A percentile compares a stretch with the other conserved stretches of the same genome.
These are phyloP conservation scores for Boletus rubropictus DNA, from an alignment of 768 basidiomycete genomes.

Conservation along the genomic window DNA sequence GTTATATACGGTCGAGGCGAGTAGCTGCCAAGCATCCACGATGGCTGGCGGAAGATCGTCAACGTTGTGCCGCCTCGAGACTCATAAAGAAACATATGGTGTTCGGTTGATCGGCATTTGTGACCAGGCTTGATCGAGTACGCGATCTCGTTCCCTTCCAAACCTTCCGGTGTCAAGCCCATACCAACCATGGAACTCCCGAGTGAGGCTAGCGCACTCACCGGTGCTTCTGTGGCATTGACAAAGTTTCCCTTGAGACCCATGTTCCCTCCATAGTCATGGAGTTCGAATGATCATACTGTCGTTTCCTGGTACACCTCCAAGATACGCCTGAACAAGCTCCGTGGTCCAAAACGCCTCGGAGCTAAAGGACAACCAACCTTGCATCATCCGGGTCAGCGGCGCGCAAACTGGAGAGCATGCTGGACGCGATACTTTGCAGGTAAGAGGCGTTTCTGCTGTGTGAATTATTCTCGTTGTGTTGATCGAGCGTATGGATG, in stretches of 20 bases:
- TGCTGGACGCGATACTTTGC: constrained; percentile 29
- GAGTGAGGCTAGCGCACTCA: constrained; percentile 27
- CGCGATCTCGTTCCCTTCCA: constrained; percentile 41
- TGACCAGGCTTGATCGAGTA: constrained; percentile 42
- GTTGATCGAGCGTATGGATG: constrained; percentile 41
- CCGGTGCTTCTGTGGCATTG: constrained; percentile 30
- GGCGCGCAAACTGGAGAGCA: constrained; percentile 33
- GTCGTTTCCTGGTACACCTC: constrained; percentile 33
- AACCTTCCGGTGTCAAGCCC: constrained; percentile 36
- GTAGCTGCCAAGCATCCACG: constrained; percentile 33
- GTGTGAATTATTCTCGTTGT: constrained; percentile 39
- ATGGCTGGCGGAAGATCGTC: constrained; percentile 21
- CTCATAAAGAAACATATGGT: constrained; percentile 31
- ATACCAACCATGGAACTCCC: constrained; percentile 35
- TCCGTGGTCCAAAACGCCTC: constrained; percentile 37
- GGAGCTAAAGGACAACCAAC: constrained; percentile 37
- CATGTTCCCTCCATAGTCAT: constrained; percentile 36
- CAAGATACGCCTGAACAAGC: constrained; percentile 36
- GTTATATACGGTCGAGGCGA: constrained; percentile 36
- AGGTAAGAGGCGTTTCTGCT: constrained; percentile 32
- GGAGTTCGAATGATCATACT: constrained; percentile 38
- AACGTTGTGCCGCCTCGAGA: constrained; percentile 32
- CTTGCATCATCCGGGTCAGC: constrained; percentile 42
- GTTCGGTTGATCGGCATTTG: constrained; percentile 28
- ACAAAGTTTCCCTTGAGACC: constrained; percentile 35